Evolutionary conservation across 1,284 basidiomycete species (phyloP), one percentile per base, ranked within the genome.

Genomic region (Cutaneotrichosporon sp.): DNA sequence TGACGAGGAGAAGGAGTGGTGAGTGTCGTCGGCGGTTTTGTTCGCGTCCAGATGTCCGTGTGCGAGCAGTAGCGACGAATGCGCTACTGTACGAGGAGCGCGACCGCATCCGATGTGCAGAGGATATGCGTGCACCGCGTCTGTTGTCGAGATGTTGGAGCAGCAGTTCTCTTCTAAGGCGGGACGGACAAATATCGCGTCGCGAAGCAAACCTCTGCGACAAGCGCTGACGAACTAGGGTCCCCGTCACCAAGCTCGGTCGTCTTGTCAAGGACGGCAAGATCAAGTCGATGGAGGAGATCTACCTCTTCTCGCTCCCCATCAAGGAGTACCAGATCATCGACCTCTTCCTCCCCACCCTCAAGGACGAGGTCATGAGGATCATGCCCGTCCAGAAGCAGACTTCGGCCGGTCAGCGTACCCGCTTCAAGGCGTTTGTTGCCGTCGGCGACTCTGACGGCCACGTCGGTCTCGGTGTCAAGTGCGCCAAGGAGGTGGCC

Each of bases 321-420:
- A 88, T 97, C 78, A 97, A 97, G 80, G 92, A 97, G 80, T 97
- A 80, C 82, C 93, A 97, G 78, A 94, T 97, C 76, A 86, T 97
- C 81, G 92, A 97, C 80, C 85, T 86, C 76, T 94, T 97, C 87
- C 83, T 96, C 47, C 92, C 93, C 69, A 89, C 90, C 76, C 87
- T 97, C 79, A 97, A 97, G 83, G 74, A 98, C 74, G 94, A 98
- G 79, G 94, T 99, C 66, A 98, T 99, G 96, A 96, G 94, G 79
- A 98, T 99, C 78, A 93, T 92, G 87, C 96, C 96, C 68, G 96
- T 99, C 59, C 96, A 98, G 81, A 99, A 99, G 81, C 96, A 99
- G 80, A 99, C 96, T 60, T 92, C 91, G 74, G 96, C 96, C 70
- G 96, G 96, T 79, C 96, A 99, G 80, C 90, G 96, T 70, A 99